Evolutionary conservation across 257 asterid species (phyloP), one percentile per base, ranked within the genome.

Genomic region (Rauvolfia tetraphylla): DNA sequence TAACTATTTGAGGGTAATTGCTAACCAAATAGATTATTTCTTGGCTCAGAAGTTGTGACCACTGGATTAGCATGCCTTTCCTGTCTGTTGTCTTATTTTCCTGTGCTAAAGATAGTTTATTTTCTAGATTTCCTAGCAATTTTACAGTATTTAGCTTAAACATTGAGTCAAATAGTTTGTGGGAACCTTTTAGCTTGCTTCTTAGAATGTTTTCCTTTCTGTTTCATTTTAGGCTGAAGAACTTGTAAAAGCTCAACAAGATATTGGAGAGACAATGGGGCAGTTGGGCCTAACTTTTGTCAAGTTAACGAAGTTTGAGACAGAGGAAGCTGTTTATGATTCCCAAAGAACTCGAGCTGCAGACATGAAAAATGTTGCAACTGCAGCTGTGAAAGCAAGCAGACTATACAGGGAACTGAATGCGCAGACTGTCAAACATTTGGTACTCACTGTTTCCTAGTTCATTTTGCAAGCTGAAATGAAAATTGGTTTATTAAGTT

Each of bases 311-410:
- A 95, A 93, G 84, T 91, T 95, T 85, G 99, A 95, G 79, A 87
- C 96, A 34, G 99, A 95, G 84, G 96, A 87, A 87, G 92, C 96
- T 72, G 81, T 86, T 82, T 87, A 81, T 82, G 96, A 92, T 81
- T 88, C 96, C 69, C 99, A 95, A 87, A 90, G 93, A 89, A 79
- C 86, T 39, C 83, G 96, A 65, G 91, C 97, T 78, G 88, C 88
- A 22, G 96, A 95, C 86, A 91, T 84, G 96, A 95, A 95, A 87
- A 91, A 89, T 71, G 94, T 93, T 83, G 99, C 99, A 36, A 93
- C 97, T 39, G 97, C 99, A 76, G 83, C 99, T 48, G 99, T 95
- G 41, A 95, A 95, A 86, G 97, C 99, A 49, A 91, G 98, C 89
- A 89, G 99, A 89, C 87, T 95, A 75, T 95, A 89, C 80, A 86